A percentile compares a stretch with the other conserved stretches of the same genome.
These are phyloP conservation scores for Pholiota adiposa DNA, from an alignment of 1,284 basidiomycete species.

Conservation along the genomic window DNA sequence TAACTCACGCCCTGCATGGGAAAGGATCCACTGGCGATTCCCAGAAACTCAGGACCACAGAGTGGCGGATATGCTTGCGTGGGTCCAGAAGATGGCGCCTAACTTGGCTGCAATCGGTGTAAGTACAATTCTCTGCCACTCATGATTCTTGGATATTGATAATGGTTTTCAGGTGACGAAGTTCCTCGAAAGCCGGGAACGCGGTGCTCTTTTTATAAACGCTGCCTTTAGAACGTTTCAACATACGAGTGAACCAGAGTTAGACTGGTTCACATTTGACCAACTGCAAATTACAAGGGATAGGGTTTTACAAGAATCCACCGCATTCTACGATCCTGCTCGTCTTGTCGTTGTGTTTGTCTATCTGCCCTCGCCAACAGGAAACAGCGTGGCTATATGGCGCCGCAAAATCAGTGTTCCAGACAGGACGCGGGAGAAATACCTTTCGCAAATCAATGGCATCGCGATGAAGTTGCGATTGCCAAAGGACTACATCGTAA, in stretches of 20 bases:
- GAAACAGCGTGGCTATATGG: slow-evolving; percentile 79
- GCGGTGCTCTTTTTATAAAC: slow-evolving; percentile 73
- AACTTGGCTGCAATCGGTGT: slow-evolving; percentile 68
- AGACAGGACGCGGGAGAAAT: slow-evolving; percentile 51
- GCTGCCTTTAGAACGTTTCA: slow-evolving; percentile 57
- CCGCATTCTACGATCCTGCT: slow-evolving; percentile 73
- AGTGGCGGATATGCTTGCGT: slow-evolving; percentile 57
- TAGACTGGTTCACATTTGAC: slow-evolving; percentile 75
- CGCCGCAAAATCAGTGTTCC: slow-evolving; percentile 69
- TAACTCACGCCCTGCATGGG: slow-evolving; percentile 55
- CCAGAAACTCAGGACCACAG: slow-evolving; percentile 67
- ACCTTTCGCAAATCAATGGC: slow-evolving; percentile 54
- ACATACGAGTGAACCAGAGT: slow-evolving; percentile 58
- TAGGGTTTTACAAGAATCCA: slow-evolving; percentile 71
- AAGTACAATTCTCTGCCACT: slow-evolving; percentile 29
- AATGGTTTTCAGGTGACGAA: slow-evolving; percentile 56
- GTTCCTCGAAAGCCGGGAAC: slow-evolving; percentile 68
- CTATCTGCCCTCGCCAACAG: slow-evolving; percentile 67
- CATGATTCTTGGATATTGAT: neutral
- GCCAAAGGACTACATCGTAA: slow-evolving; percentile 60
- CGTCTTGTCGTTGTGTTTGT: slow-evolving; percentile 69
- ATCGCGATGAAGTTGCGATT: slow-evolving; percentile 52
- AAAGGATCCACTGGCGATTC: slow-evolving; percentile 74
- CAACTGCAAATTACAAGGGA: slow-evolving; percentile 67
- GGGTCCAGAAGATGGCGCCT: slow-evolving; percentile 62